Evolutionary conservation across 2,329 filamentous ascomycete species (phyloP).

Genomic region (Aspergillus fumigatus): DNA sequence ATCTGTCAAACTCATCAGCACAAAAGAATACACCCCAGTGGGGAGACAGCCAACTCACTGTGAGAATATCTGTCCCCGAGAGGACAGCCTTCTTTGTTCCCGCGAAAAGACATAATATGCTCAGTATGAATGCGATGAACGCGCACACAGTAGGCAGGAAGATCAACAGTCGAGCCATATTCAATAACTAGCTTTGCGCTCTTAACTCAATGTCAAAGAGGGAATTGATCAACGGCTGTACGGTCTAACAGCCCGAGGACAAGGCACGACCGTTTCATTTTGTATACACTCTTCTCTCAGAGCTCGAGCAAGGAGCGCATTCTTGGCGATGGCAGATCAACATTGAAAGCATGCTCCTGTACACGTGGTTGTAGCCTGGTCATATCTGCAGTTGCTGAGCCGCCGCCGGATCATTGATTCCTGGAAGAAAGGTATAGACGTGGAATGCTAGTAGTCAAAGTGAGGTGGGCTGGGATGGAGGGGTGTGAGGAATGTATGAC

Average conservation of each 20-base stretch:
- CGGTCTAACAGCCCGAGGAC: neutral
- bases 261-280: neutral
- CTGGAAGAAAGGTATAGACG: neutral
- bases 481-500: neutral
- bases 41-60: slow-evolving; percentile 37
- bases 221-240: neutral
- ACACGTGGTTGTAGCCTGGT: neutral
- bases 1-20: slow-evolving; percentile 22
- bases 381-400: neutral
- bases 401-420: neutral
- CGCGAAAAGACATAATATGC: slow-evolving; percentile 58
- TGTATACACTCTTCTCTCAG: neutral
- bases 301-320: neutral
- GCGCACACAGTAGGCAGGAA: slow-evolving; percentile 50
- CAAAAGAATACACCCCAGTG: neutral
- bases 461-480: neutral
- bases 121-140: slow-evolving; percentile 53
- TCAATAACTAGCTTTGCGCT: neutral
- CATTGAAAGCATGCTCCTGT: neutral
- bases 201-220: neutral
- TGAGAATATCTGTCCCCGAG: slow-evolving; percentile 54
- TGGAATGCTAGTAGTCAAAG: neutral
- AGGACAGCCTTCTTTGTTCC: slow-evolving; percentile 54
- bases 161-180: slow-evolving; percentile 12
- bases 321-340: neutral